A percentile compares a stretch with the other conserved stretches of the same genome.
Conservation (phyloP, 345 rosid species). For the Euphorbia pulcherrima region DNA sequence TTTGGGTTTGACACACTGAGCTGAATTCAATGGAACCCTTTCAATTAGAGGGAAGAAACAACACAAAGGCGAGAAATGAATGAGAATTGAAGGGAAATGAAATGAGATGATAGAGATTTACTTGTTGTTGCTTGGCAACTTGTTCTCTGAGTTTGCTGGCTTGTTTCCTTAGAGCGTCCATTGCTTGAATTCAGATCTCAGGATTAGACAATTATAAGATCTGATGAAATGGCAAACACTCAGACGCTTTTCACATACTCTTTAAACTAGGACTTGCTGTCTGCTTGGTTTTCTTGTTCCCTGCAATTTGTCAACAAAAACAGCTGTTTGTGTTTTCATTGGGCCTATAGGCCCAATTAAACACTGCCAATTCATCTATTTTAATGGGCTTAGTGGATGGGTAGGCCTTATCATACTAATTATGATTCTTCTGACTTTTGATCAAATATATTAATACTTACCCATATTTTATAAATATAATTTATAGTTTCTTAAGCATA, state of each 20-base stretch:
- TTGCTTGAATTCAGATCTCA: slow-evolving; percentile 13
- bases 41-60: neutral
- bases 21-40: neutral
- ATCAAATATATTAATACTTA: too few species aligned
- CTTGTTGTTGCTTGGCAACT: slow-evolving; percentile 91
- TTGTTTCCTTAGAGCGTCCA: slow-evolving; percentile 91
- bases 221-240: slow-evolving; percentile 7
- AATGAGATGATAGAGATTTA: slow-evolving; percentile 17
- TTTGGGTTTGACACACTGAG: too few species aligned
- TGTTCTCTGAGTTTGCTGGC: slow-evolving; percentile 91
- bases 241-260: neutral
- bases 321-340: neutral
- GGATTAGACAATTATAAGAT: slow-evolving; percentile 5
- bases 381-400: too few species aligned
- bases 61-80: neutral
- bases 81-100: slow-evolving; percentile 11
- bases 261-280: neutral
- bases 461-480: too few species aligned
- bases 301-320: neutral
- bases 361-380: too few species aligned
- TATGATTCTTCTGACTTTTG: too few species aligned
- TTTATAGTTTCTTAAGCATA: too few species aligned
- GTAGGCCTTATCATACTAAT: too few species aligned
- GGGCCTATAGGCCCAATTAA: neutral
- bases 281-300: neutral